phyloP scores from a whole-genome alignment of 306 rosid species.

The Gleditsia sinensis region DNA sequence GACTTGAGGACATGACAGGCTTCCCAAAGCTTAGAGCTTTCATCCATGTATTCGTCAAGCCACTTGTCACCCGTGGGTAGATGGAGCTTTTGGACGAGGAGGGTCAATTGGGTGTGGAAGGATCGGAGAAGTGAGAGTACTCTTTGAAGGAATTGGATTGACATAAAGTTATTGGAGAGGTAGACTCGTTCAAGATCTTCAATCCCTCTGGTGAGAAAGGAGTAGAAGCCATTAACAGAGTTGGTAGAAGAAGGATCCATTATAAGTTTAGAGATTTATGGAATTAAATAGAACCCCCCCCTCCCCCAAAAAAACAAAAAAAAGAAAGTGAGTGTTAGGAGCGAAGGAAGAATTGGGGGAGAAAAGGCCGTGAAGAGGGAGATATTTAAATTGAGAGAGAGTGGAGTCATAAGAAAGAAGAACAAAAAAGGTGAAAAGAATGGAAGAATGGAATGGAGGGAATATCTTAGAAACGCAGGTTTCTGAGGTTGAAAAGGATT shows the following conservation, averaged over 20 bases:
- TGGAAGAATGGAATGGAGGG: slow-evolving; percentile 49
- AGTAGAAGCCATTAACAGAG: slow-evolving; percentile 86
- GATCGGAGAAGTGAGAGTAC: slow-evolving; percentile 83
- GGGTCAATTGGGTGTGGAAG: slow-evolving; percentile 75
- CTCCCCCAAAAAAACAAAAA: no score
- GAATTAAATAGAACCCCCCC: neutral
- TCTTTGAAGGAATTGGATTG: slow-evolving; percentile 88
- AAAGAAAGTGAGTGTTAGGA: neutral
- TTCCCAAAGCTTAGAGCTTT: slow-evolving; percentile 93
- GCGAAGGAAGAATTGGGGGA: neutral
- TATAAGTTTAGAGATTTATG: neutral
- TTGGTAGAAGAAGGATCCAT: slow-evolving; percentile 88
- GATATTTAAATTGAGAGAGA: slow-evolving; percentile 52
- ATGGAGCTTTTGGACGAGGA: slow-evolving; percentile 86
- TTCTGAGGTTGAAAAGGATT: slow-evolving; percentile 96
- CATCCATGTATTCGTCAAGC: slow-evolving; percentile 98
- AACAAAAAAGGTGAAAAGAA: slow-evolving; percentile 27
- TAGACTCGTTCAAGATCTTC: slow-evolving; percentile 83
- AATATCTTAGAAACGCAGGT: slow-evolving; percentile 91
- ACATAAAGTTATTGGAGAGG: slow-evolving; percentile 69
- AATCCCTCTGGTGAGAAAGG: slow-evolving; percentile 73
- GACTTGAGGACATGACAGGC: slow-evolving; percentile 85
- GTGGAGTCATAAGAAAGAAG: slow-evolving; percentile 26
- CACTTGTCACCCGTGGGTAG: slow-evolving; percentile 93
- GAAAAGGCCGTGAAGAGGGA: slow-evolving; percentile 29